These are phyloP conservation scores for Lathyrus sativus DNA, from an alignment of 306 rosid species.

Conservation along the genomic window DNA sequence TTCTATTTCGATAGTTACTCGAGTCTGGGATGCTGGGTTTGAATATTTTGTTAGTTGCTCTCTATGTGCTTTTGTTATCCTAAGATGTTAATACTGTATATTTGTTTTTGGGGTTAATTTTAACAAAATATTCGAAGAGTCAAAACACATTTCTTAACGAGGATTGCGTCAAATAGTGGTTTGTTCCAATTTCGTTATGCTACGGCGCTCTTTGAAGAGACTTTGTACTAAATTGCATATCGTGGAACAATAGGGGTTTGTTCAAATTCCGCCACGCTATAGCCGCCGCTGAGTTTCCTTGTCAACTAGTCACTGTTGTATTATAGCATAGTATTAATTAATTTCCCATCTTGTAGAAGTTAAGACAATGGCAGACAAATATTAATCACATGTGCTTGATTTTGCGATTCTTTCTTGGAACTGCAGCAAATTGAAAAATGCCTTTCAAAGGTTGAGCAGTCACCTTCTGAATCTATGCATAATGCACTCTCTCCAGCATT, in stretches of 20 bases:
- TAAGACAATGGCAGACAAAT: conserved; percentile 7
- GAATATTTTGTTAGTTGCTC: conserved; percentile 9
- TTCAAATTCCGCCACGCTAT: not conserved
- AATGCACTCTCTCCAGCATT: conserved; percentile 63
- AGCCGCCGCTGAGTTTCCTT: not conserved
- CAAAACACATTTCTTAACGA: not conserved
- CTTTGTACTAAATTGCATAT: not conserved
- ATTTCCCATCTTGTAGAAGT: not conserved
- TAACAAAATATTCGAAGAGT: not conserved
- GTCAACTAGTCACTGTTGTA: conserved; percentile 8
- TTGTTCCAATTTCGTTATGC: not conserved
- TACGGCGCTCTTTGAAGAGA: not conserved
- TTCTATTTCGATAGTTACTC: not conserved
- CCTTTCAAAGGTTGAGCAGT: conserved; percentile 74
- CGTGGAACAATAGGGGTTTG: not conserved
- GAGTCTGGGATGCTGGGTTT: not conserved
- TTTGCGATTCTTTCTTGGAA: conserved; percentile 30
- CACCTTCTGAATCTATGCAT: conserved; percentile 67
- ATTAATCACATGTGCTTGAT: conserved; percentile 28
- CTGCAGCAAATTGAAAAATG: conserved; percentile 61
- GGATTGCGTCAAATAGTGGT: not conserved
- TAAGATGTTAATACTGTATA: not conserved
- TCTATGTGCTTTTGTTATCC: not conserved
- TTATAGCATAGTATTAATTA: not conserved
- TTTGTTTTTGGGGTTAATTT: not conserved